Base-by-base conservation (phyloP, 2,329 filamentous ascomycete species). In the Hypomyces perniciosus region DNA sequence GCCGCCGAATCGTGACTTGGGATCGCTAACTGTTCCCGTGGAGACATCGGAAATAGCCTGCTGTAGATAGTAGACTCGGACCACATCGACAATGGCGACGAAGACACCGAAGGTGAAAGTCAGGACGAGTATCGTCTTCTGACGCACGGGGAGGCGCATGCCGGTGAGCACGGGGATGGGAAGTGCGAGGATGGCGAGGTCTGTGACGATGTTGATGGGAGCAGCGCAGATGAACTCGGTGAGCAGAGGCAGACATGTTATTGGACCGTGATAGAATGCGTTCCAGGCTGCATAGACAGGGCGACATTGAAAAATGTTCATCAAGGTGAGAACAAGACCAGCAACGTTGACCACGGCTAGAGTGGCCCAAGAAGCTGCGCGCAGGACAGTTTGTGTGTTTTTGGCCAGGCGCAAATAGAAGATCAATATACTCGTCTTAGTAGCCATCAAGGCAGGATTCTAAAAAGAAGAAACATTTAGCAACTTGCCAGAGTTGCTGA, bases 61-160 rank as follows among this genome's bases (percentile, higher is more conserved):
- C 63, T 96, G 90, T 33, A 96, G 77, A 64, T 95, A 96, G 59
- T 90, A 91, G 56, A 96, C 92, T 44, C 92, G 80, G 33, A 96
- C 78, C 4, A 96, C 89, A 64, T 96, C 90, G 44, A 96, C 86
- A 3, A 93, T 78, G 1, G 90, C 85, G 41, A 95, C 88, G 58
- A 96, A 96, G 49, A 92, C 81, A 60, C 91, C 91, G 50, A 95
- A 80, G 48, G 85, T 80, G 64, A 97, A 97, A 0, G 90, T 95
- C 33, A 93, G 71, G 47, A 96, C 80, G 6, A 97, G 72, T 42
- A 96, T 93, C 2, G 85, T 83, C 70, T 96, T 96, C 64, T 96
- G 91, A 54, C 89, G 88, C 53, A 74, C 80, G 0, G 91, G 92
- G 8, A 97, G 71, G 44, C 84, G 84, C 86, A 96, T 93, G 48